Evolutionary conservation across 2,329 filamentous ascomycete genomes (phyloP).

Genomic region (Penicillium oxalicum): DNA sequence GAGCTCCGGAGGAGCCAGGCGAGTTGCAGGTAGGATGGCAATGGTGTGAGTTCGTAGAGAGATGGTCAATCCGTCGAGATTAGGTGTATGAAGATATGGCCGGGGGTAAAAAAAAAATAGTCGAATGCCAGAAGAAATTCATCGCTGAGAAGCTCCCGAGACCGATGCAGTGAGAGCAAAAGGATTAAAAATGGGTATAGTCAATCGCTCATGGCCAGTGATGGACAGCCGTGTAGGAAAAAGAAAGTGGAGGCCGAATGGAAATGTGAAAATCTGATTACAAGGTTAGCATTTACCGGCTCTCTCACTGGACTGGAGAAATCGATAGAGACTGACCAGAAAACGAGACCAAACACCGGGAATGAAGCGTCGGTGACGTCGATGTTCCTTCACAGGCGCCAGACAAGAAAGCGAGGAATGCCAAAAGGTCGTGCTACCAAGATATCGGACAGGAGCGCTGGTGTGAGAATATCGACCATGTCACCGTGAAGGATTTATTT

Average conservation of each 20-base stretch:
- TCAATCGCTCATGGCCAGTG: conserved; percentile 17
- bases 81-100: conserved; percentile 8
- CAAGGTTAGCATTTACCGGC: conserved; percentile 7
- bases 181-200: conserved; percentile 26
- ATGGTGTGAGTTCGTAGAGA: conserved; percentile 5
- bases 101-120: conserved; percentile 6
- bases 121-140: conserved; percentile 6
- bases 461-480: conserved; percentile 14
- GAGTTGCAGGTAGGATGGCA: conserved; percentile 7
- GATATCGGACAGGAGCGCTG: conserved; percentile 1
- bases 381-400: conserved; percentile 4
- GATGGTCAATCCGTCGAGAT: conserved; percentile 11
- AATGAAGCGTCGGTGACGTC: conserved; percentile 24
- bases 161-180: conserved; percentile 19
- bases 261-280: conserved; percentile 23
- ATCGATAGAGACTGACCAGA: conserved; percentile 22
- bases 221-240: conserved; percentile 12
- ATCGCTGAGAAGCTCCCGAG: conserved; percentile 22
- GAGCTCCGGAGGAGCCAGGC: neutral
- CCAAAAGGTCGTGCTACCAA: conserved; percentile 1
- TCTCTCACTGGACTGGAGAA: conserved; percentile 17
- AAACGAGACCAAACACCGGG: conserved; percentile 18
- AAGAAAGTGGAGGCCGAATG: conserved; percentile 5
- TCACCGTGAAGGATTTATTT: conserved; percentile 19
- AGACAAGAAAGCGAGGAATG: conserved; percentile 11